Evolutionary conservation across 2,329 filamentous ascomycete species (phyloP), one percentile per base, ranked within the genome.

Genomic region (Diaporthe vaccinii): DNA sequence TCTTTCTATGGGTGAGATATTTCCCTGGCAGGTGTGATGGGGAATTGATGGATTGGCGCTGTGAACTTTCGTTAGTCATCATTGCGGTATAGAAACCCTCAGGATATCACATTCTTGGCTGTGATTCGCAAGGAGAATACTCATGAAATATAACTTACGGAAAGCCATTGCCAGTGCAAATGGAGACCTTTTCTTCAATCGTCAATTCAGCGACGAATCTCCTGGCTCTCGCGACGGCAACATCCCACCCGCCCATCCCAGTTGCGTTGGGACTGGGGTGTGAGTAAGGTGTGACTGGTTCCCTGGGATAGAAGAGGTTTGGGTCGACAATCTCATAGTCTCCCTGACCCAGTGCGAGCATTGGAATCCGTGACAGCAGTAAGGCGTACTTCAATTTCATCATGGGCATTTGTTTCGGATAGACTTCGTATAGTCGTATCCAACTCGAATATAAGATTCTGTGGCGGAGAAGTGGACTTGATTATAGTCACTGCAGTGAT

Each of bases 191-290:
- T 34, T 34, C 28, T 58, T 34, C 55, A 7, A 58, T 34, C 5
- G 28, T 34, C 55, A 58, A 36, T 4, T 58, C 55, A 36, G 55
- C 31, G 22, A 58, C 55, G 31, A 58, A 34, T 8, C 55, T 15
- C 15, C 31, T 17, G 20, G 55, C 55, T 36, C 28, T 34, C 36
- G 55, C 55, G 36, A 34, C 15, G 28, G 55, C 55, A 28, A 58
- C 55, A 34, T 58, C 55, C 55, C 55, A 58, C 15, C 55, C 55
- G 31, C 55, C 55, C 55, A 58, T 34, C 22, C 55, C 55, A 58
- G 17, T 58, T 12, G 31, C 31, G 28, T 58, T 58, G 28, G 55
- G 55, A 22, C 28, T 58, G 31, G 55, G 55, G 15, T 9, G 10
- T 4, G 55, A 58, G 28, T 58, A 58, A 58, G 28, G 28, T 34